Evolutionary conservation across 2,329 filamentous ascomycete species (phyloP).

Genomic region (Blastomyces emzantsi): DNA sequence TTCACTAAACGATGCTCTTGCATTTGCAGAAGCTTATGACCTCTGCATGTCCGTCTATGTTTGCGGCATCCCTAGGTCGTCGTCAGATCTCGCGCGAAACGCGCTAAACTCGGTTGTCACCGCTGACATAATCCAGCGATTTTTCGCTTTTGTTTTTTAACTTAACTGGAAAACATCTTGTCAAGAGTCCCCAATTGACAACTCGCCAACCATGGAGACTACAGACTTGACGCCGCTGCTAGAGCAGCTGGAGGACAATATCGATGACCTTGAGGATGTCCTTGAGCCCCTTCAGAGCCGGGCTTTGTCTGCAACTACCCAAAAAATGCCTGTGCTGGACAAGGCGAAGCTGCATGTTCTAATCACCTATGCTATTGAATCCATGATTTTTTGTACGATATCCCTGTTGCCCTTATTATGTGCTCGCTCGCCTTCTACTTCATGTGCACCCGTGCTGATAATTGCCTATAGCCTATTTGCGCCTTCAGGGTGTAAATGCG

Average conservation of each 20-base stretch:
- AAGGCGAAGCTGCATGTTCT: slow-evolving; percentile 91
- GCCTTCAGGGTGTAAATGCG: slow-evolving; percentile 69
- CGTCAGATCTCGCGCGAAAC: not conserved
- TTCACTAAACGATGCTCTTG: not conserved
- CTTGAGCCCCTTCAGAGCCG: slow-evolving; percentile 64
- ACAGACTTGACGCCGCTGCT: slow-evolving; percentile 57
- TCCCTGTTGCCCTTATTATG: not conserved
- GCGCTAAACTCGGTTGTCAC: not conserved
- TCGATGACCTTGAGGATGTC: slow-evolving; percentile 67
- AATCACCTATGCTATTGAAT: slow-evolving; percentile 80
- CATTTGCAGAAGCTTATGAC: not conserved
- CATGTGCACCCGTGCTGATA: not conserved
- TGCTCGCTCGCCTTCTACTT: not conserved
- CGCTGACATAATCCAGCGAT: not conserved
- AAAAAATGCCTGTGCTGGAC: slow-evolving; percentile 81
- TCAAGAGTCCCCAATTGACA: not conserved
- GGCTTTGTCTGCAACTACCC: slow-evolving; percentile 57
- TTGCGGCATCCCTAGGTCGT: not conserved
- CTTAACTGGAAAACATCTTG: not conserved
- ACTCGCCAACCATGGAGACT: slow-evolving; percentile 40
- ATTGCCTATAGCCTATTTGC: slow-evolving; percentile 54
- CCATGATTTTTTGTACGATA: slow-evolving; percentile 68
- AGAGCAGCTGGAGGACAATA: slow-evolving; percentile 63
- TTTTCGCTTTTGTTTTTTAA: not conserved
- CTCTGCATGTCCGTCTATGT: too few species aligned